Evolutionary conservation across 306 rosid species (phyloP), one percentile per base, ranked within the genome.

Genomic region (Cicer chorassanicum): DNA sequence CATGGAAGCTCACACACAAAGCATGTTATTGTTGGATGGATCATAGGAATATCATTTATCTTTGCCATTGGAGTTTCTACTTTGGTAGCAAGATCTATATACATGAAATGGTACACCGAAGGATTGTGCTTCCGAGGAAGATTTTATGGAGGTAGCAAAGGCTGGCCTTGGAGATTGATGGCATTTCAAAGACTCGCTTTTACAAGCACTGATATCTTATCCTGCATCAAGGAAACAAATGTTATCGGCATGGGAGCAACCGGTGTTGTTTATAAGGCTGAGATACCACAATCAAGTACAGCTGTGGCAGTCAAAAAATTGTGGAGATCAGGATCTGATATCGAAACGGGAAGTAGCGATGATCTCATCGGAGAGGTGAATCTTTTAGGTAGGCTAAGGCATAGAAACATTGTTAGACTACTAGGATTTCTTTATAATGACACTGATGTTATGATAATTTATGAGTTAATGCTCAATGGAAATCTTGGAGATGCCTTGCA

Each of bases 151-250:
- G 89, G 92, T 70, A 78, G 81, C 45, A 92, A 96, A 67, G 90
- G 91, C 75, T 90, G 97, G 97, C 97, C 98, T 2, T 94, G 97
- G 98, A 83, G 96, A 85, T 76, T 94, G 83, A 87, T 91, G 97
- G 87, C 91, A 66, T 94, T 91, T 82, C 96, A 91, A 78, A 90
- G 98, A 87, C 96, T 94, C 46, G 80, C 84, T 73, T 94, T 94
- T 75, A 85, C 91, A 51, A 86, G 87, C 43, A 72, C 82, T 19
- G 98, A 94, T 76, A 90, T 94, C 79, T 78, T 94, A 69, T 85
- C 93, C 66, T 86, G 96, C 80, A 87, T 93, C 54, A 89, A 91
- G 74, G 98, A 91, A 75, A 80, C 96, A 71, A 93, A 91, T 60
- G 90, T 93, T 68, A 81, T 91, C 41, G 98, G 97, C 49, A 86